Percentiles rank a stretch among this genome's conserved stretches.
These are phyloP conservation scores for Beauveria varroae DNA, from an alignment of 2,329 filamentous ascomycete species.

Conservation along the genomic window DNA sequence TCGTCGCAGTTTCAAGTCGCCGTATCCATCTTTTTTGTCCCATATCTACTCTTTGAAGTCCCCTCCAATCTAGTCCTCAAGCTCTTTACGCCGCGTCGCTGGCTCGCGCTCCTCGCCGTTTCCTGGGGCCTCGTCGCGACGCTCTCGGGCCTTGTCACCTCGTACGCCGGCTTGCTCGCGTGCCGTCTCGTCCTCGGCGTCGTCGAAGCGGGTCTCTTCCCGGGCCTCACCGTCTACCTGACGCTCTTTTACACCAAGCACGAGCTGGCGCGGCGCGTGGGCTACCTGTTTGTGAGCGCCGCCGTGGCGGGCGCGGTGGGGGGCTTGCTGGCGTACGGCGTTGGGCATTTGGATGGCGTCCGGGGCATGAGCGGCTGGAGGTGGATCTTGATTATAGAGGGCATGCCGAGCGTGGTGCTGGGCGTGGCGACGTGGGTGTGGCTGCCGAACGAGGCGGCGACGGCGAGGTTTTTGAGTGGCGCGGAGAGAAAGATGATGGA, in stretches of 20 bases:
- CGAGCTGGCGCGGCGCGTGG: slow-evolving; percentile 64
- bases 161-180: slow-evolving; percentile 58
- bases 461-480: slow-evolving; percentile 51
- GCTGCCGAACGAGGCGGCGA: slow-evolving; percentile 34
- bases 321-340: slow-evolving; percentile 65
- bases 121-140: slow-evolving; percentile 64
- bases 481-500: slow-evolving; percentile 60
- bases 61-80: slow-evolving; percentile 60
- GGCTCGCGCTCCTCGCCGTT: slow-evolving; percentile 56
- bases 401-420: slow-evolving; percentile 33
- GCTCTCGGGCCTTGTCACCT: slow-evolving; percentile 59
- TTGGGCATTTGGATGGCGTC: slow-evolving; percentile 64
- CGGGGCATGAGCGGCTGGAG: slow-evolving; percentile 60
- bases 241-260: slow-evolving; percentile 70
- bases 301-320: slow-evolving; percentile 66
- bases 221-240: slow-evolving; percentile 60
- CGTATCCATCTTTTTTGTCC: slow-evolving; percentile 61
- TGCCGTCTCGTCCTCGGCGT: slow-evolving; percentile 61
- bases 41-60: slow-evolving; percentile 54
- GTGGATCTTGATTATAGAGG: slow-evolving; percentile 58
- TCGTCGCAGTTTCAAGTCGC: slow-evolving; percentile 61
- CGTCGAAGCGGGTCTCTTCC: slow-evolving; percentile 64
- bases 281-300: slow-evolving; percentile 64
- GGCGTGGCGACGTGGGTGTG: slow-evolving; percentile 27
- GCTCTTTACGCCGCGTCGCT: slow-evolving; percentile 53